phyloP scores from a whole-genome alignment of 2,329 filamentous ascomycete species.

The Aspergillus brasiliensis region DNA sequence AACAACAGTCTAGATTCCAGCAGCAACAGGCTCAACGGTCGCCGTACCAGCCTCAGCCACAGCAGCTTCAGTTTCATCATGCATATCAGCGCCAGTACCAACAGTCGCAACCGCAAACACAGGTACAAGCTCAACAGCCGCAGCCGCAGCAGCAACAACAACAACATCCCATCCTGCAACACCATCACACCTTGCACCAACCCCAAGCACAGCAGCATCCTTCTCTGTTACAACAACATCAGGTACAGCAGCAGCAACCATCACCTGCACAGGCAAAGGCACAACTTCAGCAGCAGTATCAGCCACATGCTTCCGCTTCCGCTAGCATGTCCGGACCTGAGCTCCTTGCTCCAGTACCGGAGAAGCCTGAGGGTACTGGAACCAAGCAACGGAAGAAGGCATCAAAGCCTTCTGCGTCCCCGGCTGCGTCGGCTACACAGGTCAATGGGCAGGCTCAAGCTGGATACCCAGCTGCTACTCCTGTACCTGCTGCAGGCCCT shows the following conservation, averaged over 20 bases:
- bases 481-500: background rate
- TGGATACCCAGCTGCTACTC: conserved; percentile 6
- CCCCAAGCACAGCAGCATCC: conserved; percentile 24
- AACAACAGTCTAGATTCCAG: conserved; percentile 18
- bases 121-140: conserved; percentile 20
- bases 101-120: conserved; percentile 18
- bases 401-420: conserved; percentile 13
- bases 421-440: conserved; percentile 9
- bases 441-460: conserved; percentile 17
- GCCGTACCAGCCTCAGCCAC: conserved; percentile 14
- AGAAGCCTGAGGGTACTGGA: conserved; percentile 9
- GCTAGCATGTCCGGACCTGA: conserved; percentile 7
- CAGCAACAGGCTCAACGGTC: conserved; percentile 23
- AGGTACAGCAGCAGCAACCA: conserved; percentile 11
- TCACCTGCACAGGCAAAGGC: conserved; percentile 2
- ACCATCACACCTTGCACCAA: conserved; percentile 23
- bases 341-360: conserved; percentile 5
- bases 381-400: conserved; percentile 16
- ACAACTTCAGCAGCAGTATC: conserved; percentile 6
- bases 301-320: conserved; percentile 17
- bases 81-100: conserved; percentile 12
- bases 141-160: conserved; percentile 18
- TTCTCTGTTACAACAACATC: conserved; percentile 22
- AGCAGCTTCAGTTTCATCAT: conserved; percentile 12
- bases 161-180: conserved; percentile 16